Evolutionary conservation across 2,329 filamentous ascomycete genomes (phyloP).

Genomic region (Xenoacremonium recifei): DNA sequence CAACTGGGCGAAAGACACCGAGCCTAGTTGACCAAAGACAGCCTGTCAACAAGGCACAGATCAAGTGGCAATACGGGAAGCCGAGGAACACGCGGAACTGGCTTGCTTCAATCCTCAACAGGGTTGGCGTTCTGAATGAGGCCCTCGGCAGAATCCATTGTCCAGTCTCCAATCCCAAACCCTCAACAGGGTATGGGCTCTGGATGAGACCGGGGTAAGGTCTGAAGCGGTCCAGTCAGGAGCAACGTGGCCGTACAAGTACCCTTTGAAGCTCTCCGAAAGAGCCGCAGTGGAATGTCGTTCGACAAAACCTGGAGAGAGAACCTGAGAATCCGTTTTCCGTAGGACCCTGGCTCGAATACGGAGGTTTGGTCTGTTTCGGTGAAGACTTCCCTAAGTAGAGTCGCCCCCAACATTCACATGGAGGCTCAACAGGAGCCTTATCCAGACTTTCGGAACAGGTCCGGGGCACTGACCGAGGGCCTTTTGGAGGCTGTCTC

Average conservation of each 20-base stretch:
- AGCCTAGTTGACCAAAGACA: no score
- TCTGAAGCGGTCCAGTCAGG: slow-evolving; percentile 18
- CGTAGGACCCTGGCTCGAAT: slow-evolving; percentile 1
- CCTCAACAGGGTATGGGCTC: slow-evolving; percentile 4
- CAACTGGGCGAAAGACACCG: no score
- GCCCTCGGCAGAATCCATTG: slow-evolving; percentile 9
- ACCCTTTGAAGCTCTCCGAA: slow-evolving; percentile 3
- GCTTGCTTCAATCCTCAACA: no score
- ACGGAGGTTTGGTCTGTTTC: not conserved
- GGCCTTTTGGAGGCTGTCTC: no score
- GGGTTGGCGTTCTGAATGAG: no score
- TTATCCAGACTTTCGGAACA: slow-evolving; percentile 20
- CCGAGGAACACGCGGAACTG: no score
- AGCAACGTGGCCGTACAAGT: slow-evolving; percentile 11
- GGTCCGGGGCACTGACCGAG: slow-evolving; percentile 19
- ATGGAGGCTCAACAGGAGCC: slow-evolving; percentile 6
- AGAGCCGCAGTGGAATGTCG: slow-evolving; percentile 7
- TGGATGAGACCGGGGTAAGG: slow-evolving; percentile 10
- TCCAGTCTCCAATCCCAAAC: not conserved
- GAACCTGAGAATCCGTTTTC: not conserved
- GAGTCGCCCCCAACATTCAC: slow-evolving; percentile 7
- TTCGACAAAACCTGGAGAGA: slow-evolving; percentile 2
- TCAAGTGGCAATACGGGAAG: no score
- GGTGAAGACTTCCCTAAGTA: no score
- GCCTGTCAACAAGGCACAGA: no score